Evolutionary conservation across 805 yeast species (phyloP).

Genomic region (Priceomyces melissophilus): DNA sequence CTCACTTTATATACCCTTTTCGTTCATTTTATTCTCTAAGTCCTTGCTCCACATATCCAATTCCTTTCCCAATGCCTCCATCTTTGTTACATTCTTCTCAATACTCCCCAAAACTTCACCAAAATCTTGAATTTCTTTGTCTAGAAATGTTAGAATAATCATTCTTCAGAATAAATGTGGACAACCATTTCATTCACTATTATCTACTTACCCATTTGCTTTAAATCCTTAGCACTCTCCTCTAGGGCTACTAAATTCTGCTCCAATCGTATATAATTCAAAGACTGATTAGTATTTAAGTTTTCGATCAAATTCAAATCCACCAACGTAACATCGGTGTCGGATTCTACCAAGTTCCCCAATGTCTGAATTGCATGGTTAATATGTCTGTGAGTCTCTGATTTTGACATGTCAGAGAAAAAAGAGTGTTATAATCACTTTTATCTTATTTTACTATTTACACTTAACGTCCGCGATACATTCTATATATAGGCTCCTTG

Average conservation of each 20-base stretch:
- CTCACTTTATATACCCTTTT: too few relatives aligned
- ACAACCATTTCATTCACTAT: background rate
- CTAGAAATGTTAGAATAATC: constrained; percentile 8
- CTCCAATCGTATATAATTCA: constrained; percentile 46
- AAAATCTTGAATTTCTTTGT: constrained; percentile 24
- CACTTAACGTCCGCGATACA: constrained; percentile 58
- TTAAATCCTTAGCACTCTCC: constrained; percentile 31
- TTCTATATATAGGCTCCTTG: constrained; percentile 48
- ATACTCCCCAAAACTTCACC: constrained; percentile 23
- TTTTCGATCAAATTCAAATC: constrained; percentile 50
- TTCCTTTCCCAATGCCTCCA: constrained; percentile 50
- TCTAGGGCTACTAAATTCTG: constrained; percentile 42
- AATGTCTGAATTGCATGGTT: constrained; percentile 27
- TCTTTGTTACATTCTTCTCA: constrained; percentile 32
- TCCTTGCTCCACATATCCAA: constrained; percentile 62
- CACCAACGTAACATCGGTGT: constrained; percentile 39
- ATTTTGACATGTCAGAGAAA: constrained; percentile 18
- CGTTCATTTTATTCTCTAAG: constrained; percentile 41
- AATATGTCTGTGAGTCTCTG: constrained; percentile 27
- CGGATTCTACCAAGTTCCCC: constrained; percentile 34
- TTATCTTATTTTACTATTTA: background rate
- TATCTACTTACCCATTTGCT: constrained; percentile 18
- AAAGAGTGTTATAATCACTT: background rate
- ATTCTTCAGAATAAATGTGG: background rate
- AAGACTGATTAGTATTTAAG: constrained; percentile 55